phyloP scores from a whole-genome alignment of 805 yeast species.

The Geotrichum ghanense region DNA sequence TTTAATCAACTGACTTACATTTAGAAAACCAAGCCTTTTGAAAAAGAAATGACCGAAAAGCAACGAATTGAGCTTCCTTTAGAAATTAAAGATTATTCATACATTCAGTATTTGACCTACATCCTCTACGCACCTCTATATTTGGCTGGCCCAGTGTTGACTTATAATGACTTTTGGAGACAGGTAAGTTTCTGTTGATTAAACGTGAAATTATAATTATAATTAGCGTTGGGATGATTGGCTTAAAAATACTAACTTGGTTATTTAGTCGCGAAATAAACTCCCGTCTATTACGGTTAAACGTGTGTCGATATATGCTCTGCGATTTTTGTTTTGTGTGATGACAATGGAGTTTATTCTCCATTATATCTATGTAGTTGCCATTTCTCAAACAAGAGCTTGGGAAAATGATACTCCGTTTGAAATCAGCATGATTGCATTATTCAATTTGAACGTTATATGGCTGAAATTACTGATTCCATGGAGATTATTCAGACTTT shows the following conservation, averaged over 20 bases:
- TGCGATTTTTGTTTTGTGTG: constrained; percentile 61
- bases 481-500: constrained; percentile 88
- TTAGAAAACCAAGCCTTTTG: background rate
- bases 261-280: constrained; percentile 30
- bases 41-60: constrained; percentile 36
- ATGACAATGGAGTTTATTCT: constrained; percentile 80
- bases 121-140: constrained; percentile 77
- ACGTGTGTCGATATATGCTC: constrained; percentile 48
- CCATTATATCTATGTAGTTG: constrained; percentile 87
- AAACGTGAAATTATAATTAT: no score
- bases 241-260: constrained; percentile 8
- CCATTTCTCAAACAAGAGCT: constrained; percentile 79
- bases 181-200: constrained; percentile 30
- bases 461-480: constrained; percentile 92
- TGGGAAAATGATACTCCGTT: constrained; percentile 87
- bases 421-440: constrained; percentile 88
- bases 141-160: constrained; percentile 89
- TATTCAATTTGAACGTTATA: constrained; percentile 78
- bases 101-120: constrained; percentile 64
- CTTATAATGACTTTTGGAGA: constrained; percentile 81
- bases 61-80: constrained; percentile 49
- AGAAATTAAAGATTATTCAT: constrained; percentile 46
- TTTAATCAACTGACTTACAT: background rate
- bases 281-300: constrained; percentile 47
- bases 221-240: no score